These are phyloP conservation scores for Fusarium sp. DNA, from an alignment of 2,329 filamentous ascomycete species.

Conservation along the genomic window DNA sequence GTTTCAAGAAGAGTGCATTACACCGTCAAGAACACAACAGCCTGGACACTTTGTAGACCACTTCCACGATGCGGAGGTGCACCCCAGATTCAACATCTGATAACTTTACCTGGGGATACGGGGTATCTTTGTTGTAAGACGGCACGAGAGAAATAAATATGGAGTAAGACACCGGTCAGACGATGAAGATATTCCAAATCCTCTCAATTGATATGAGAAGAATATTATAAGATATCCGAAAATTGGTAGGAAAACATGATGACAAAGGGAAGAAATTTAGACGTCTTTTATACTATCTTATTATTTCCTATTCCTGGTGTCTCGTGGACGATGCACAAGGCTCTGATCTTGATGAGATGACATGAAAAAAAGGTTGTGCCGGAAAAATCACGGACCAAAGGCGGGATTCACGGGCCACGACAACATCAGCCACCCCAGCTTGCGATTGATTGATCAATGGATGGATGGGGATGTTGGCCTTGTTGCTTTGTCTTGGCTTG, in stretches of 20 bases:
- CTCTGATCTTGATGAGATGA: neutral
- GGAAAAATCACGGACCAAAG: constrained; percentile 5
- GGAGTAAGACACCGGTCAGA: neutral
- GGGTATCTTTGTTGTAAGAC: constrained; percentile 12
- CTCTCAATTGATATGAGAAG: neutral
- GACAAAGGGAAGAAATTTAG: neutral
- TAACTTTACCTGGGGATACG: constrained; percentile 27
- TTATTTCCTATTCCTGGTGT: neutral
- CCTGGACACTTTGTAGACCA: neutral
- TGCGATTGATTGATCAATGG: constrained; percentile 26
- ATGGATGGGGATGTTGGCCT: constrained; percentile 12
- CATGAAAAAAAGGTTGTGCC: neutral
- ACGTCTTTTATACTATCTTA: neutral
- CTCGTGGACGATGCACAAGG: neutral
- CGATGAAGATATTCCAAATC: neutral
- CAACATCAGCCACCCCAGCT: constrained; percentile 11
- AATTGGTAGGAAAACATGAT: neutral
- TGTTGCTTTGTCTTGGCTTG: neutral
- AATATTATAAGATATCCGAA: neutral
- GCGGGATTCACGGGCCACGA: neutral
- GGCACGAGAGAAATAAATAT: neutral
- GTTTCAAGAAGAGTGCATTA: neutral
- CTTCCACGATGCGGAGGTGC: constrained; percentile 28
- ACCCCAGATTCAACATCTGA: constrained; percentile 39
- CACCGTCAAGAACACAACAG: neutral